A percentile compares a stretch with the other conserved stretches of the same genome.
These are phyloP conservation scores for Pterocarpus macrocarpus DNA, from an alignment of 306 rosid genomes.

Conservation along the genomic window DNA sequence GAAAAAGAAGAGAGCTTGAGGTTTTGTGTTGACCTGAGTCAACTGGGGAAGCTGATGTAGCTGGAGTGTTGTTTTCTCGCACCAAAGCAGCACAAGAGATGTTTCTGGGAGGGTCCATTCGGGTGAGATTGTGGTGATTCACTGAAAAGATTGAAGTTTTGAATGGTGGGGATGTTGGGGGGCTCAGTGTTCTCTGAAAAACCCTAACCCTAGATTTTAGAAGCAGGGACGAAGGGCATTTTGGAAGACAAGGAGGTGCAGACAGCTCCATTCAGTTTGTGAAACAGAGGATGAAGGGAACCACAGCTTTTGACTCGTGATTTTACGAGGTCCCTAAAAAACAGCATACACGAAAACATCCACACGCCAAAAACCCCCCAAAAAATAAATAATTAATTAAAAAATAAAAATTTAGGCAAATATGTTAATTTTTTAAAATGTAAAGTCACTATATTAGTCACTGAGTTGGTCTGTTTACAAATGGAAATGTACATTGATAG, in stretches of 20 bases:
- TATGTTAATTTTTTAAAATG: no score
- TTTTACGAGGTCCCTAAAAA: no score
- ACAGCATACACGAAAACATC: no score
- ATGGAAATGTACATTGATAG: no score
- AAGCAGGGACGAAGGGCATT: constrained; percentile 50
- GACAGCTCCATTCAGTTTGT: constrained; percentile 63
- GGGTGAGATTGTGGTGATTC: constrained; percentile 46
- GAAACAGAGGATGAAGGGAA: constrained; percentile 7
- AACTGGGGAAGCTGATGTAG: constrained; percentile 48
- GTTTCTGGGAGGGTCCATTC: constrained; percentile 45
- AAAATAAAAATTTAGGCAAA: no score
- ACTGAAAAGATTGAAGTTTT: constrained; percentile 44
- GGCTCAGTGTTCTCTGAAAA: constrained; percentile 43
- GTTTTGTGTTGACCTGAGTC: constrained; percentile 55
- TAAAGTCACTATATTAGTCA: no score
- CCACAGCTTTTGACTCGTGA: neutral
- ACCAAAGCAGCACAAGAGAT: constrained; percentile 56
- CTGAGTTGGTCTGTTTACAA: neutral
- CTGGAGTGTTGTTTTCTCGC: constrained; percentile 54
- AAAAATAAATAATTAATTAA: no score
- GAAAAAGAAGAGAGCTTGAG: constrained; percentile 22
- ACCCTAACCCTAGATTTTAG: constrained; percentile 58
- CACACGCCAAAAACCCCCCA: no score
- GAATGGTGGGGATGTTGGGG: constrained; percentile 22
- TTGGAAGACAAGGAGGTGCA: constrained; percentile 55